Percentiles rank a stretch among this genome's conserved stretches.
Conservation (phyloP, 202 grass and related monocot species). For the Brachypodium distachyon region DNA sequence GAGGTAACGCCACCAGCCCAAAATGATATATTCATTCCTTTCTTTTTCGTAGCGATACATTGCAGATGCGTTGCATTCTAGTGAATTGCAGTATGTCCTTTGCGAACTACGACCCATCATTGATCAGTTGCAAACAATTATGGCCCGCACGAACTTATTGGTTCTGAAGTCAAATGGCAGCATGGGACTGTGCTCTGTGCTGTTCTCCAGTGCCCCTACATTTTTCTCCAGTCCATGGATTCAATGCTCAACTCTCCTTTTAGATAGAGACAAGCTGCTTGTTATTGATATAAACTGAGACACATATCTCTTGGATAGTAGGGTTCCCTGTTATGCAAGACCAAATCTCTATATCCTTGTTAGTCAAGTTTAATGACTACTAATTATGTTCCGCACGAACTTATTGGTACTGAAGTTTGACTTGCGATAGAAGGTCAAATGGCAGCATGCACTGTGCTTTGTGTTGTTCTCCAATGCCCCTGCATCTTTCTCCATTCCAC, state of each 20-base stretch:
- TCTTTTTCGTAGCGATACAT: background rate
- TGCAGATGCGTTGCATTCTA: background rate
- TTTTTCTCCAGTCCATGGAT: background rate
- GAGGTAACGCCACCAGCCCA: conserved; percentile 24
- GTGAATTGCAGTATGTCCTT: background rate
- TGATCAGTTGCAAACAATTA: background rate
- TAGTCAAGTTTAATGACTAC: background rate
- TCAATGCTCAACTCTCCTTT: background rate
- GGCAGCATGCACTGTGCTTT: too few relatives aligned
- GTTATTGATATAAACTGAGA: too few relatives aligned
- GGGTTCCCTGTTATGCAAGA: background rate
- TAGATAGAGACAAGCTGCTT: background rate
- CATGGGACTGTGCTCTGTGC: background rate
- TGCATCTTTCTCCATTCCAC: too few relatives aligned
- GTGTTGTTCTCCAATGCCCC: too few relatives aligned
- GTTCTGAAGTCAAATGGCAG: background rate
- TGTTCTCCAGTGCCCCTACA: background rate
- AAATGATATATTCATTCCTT: background rate
- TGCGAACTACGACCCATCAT: background rate
- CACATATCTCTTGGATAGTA: too few relatives aligned
- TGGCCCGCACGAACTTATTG: background rate
- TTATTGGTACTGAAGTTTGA: too few relatives aligned
- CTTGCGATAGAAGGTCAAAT: too few relatives aligned
- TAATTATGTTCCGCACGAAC: too few relatives aligned
- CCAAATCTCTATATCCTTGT: background rate